Conservation (phyloP, 805 yeast genomes). For the Wickerhamomyces strasburgensis region DNA sequence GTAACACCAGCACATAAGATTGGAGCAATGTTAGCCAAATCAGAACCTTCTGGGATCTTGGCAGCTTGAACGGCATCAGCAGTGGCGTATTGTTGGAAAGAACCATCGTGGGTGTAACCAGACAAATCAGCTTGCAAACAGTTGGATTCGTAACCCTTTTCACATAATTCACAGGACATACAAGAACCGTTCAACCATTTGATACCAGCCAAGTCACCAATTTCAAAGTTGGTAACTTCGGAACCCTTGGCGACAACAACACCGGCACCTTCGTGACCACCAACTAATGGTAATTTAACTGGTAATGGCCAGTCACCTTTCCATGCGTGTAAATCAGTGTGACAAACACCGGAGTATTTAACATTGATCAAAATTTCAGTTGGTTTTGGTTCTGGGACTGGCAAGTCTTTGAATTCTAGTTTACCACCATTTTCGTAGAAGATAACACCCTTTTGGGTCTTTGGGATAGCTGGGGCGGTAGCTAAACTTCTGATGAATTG, state of each 20-base stretch:
- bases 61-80: slow-evolving; percentile 90
- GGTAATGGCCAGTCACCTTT: slow-evolving; percentile 88
- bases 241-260: slow-evolving; percentile 73
- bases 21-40: slow-evolving; percentile 74
- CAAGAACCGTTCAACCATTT: slow-evolving; percentile 83
- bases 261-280: slow-evolving; percentile 92
- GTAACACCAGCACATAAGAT: slow-evolving; percentile 90
- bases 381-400: slow-evolving; percentile 75
- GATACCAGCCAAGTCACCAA: slow-evolving; percentile 80
- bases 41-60: slow-evolving; percentile 65
- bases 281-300: slow-evolving; percentile 71
- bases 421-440: slow-evolving; percentile 64
- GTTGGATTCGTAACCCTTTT: slow-evolving; percentile 60
- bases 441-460: slow-evolving; percentile 65
- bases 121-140: slow-evolving; percentile 69
- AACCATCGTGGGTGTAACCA: slow-evolving; percentile 87
- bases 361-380: slow-evolving; percentile 77
- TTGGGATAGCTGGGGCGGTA: slow-evolving; percentile 43
- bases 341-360: slow-evolving; percentile 89
- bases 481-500: slow-evolving; percentile 19
- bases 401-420: slow-evolving; percentile 63
- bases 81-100: slow-evolving; percentile 87
- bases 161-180: slow-evolving; percentile 71
- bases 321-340: slow-evolving; percentile 93
- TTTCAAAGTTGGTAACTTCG: slow-evolving; percentile 62